phyloP scores from a whole-genome alignment of 192 early-diverging fungal species.

The Helicostylum pulchrum region DNA sequence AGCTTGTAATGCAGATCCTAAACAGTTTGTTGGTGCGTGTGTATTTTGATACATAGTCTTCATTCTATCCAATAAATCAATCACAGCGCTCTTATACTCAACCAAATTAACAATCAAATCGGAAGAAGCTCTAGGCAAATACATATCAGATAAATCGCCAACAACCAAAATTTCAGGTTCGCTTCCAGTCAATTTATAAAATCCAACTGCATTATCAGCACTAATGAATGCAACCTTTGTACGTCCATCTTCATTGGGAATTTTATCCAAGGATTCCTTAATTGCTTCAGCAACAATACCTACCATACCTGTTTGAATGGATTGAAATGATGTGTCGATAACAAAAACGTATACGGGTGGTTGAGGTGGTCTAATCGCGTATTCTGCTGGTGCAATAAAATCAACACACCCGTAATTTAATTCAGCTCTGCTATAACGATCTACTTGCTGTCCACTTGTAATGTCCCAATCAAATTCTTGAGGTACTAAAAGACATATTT shows the following conservation, averaged over 20 bases:
- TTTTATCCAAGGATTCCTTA: conserved; percentile 62
- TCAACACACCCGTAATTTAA: conserved; percentile 86
- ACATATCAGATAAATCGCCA: conserved; percentile 85
- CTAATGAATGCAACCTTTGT: conserved; percentile 84
- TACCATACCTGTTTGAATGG: conserved; percentile 83
- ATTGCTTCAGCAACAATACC: conserved; percentile 64
- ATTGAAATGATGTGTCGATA: conserved; percentile 88
- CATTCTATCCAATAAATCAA: conserved; percentile 77
- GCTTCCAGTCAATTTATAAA: conserved; percentile 86
- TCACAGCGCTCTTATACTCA: conserved; percentile 61
- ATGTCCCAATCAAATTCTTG: conserved; percentile 80
- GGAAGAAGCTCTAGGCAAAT: conserved; percentile 61
- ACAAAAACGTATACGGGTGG: conserved; percentile 87
- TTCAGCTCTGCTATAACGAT: conserved; percentile 80
- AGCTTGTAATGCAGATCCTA: conserved; percentile 86
- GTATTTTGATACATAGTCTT: conserved; percentile 80
- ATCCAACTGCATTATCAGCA: conserved; percentile 85
- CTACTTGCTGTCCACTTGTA: conserved; percentile 76
- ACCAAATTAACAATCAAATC: conserved; percentile 22
- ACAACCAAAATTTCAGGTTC: conserved; percentile 95
- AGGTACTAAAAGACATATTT: conserved; percentile 36
- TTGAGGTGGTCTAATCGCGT: conserved; percentile 62
- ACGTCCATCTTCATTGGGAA: conserved; percentile 40
- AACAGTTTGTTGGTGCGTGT: conserved; percentile 66
- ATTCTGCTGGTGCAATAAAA: conserved; percentile 75